Base-by-base conservation (phyloP, 306 rosid genomes). In the Sechiopsis laciniata region DNA sequence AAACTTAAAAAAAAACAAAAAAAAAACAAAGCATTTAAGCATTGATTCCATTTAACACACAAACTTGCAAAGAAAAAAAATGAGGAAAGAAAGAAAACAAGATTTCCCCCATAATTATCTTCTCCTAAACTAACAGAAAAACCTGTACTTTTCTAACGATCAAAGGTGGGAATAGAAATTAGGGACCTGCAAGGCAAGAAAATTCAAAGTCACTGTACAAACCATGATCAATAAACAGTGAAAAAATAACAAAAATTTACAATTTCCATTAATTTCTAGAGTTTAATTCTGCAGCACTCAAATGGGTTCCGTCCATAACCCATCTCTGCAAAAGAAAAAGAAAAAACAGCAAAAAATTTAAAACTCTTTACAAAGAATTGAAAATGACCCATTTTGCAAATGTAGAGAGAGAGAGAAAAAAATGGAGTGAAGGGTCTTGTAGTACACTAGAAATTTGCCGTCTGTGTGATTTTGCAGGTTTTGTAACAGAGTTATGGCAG, bases 401-500 rank as follows among this genome's bases (percentile, higher is more conserved):
- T 40, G 46, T 40, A 55, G 21, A 54, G 52, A 73, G 69, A 74
- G 76, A 61, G 66, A 67, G 35, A 73, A 37, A 53, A 60, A 26
- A 32, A 65, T 32, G 11, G 72, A 57, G 59, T 6, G 8, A 60
- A 71, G 67, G 51, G 54, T 8, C 54, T 37, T 5, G 48, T 42
- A 42, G 48, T 42, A 42, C 37, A 32, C 48, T 42, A 42, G 48
- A 42, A 42, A 8, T 42, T 42, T 42, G 10, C 48, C 12, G 11
- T 42, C 11, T 57, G 69, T 20, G 57, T 58, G 21, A 24, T 14
- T 55, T 73, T 73, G 76, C 76, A 73, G 76, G 56, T 58, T 42
- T 57, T 51, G 45, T 70, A 14, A 24, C 69, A 73, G 76, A 58
- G 68, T 50, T 73, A 0, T 73, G 76, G 76, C 76, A 73, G 76